A percentile compares a stretch with the other conserved stretches of the same genome.
Conservation (phyloP, 345 rosid species). For the Gossypium mustelinum region DNA sequence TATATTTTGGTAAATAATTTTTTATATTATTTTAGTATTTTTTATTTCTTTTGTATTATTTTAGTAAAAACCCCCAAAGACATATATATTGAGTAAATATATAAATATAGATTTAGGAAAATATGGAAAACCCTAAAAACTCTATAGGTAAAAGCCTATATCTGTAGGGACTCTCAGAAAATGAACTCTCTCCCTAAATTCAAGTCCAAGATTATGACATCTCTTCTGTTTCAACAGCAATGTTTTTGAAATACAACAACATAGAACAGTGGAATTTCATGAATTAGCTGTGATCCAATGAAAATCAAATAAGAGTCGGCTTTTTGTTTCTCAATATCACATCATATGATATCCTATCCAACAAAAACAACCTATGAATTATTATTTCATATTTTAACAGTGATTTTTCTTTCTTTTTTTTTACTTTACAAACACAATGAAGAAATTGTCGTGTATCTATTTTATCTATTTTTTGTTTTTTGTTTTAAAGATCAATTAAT, state of each 20-base stretch:
- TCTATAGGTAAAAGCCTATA: neutral
- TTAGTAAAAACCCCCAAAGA: too few species aligned
- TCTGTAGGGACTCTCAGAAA: neutral
- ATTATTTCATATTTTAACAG: too few species aligned
- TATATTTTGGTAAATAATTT: too few species aligned
- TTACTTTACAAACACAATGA: too few species aligned
- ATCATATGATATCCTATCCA: neutral
- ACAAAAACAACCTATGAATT: too few species aligned
- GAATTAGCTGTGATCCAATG: conserved; percentile 9
- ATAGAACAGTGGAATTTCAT: neutral
- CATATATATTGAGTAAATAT: neutral
- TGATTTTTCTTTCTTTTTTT: too few species aligned
- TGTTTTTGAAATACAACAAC: neutral
- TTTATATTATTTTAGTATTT: too few species aligned
- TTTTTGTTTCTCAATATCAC: neutral
- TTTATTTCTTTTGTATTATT: too few species aligned
- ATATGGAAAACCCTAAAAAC: neutral
- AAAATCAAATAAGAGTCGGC: neutral
- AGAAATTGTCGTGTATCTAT: too few species aligned
- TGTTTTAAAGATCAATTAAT: too few species aligned
- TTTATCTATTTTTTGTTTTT: too few species aligned
- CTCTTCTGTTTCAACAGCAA: neutral
- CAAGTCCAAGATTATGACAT: conserved; percentile 7
- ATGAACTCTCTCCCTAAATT: neutral
- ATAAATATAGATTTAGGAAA: neutral